A percentile compares a stretch with the other conserved stretches of the same genome.
phyloP scores from a whole-genome alignment of 257 asterid species.

The Rhazya stricta region DNA sequence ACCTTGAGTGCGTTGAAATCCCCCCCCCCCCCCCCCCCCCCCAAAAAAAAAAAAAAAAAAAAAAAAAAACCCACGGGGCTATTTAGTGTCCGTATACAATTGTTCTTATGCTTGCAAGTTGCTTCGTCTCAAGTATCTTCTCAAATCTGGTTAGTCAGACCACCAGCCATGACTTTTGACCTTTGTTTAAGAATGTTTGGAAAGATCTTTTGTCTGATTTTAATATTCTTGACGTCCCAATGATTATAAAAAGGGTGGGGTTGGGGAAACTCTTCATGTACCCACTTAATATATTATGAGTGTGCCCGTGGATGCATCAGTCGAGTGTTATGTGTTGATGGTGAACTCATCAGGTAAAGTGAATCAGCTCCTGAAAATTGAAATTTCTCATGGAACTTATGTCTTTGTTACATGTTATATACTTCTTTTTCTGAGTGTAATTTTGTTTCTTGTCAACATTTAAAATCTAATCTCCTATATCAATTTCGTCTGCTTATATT shows the following conservation, averaged over 20 bases:
- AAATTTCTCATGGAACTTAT: not conserved
- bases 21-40: no score
- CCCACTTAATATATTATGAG: no score
- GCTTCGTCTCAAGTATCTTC: not conserved
- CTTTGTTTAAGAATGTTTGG: not conserved
- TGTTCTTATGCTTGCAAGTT: not conserved
- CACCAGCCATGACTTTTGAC: not conserved
- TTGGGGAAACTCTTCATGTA: no score
- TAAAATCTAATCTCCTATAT: not conserved
- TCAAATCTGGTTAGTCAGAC: not conserved
- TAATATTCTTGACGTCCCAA: not conserved
- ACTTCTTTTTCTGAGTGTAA: not conserved
- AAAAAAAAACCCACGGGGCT: no score
- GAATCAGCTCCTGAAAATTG: not conserved
- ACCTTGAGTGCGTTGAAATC: not conserved
- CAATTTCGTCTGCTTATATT: no score
- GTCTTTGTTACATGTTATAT: not conserved
- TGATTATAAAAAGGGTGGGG: no score
- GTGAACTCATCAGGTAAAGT: not conserved
- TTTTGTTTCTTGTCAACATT: not conserved
- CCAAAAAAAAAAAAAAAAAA: no score
- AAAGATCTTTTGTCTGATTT: not conserved
- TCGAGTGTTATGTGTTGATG: not conserved
- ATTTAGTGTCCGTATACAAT: not conserved
- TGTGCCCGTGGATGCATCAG: not conserved